Evolutionary conservation across 805 yeast genomes (phyloP), one percentile per base, ranked within the genome.

Genomic region (Barnettozyma sp.): DNA sequence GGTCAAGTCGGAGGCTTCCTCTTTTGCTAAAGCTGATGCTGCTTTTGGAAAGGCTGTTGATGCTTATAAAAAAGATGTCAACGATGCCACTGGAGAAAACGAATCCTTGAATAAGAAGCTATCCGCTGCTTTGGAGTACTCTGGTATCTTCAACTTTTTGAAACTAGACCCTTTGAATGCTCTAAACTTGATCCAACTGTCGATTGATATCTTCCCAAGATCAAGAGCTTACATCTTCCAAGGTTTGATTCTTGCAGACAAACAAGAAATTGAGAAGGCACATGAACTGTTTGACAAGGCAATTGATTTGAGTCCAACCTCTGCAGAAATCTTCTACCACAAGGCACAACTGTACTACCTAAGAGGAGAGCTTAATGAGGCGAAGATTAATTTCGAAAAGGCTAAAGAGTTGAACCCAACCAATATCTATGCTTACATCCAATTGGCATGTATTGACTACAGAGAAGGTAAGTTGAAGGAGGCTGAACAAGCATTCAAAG

Each of bases 321-420:
- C 78, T 52, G 78, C 92, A 22, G 95, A 92, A 55, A 74, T 82
- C 47, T 84, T 79, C 68, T 92, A 92, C 69, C 98, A 92, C 65
- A 78, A 82, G 58, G 98, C 94, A 49, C 99, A 92, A 73, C 71
- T 88, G 56, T 75, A 72, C 59, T 90, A 88, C 65, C 66, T 92
- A 52, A 76, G 84, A 43, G 80, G 79, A 43, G 83, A 85, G 42
- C 75, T 82, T 53, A 64, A 62, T 25, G 68, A 76, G 45, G 97
- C 98, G 24, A 72, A 77, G 52, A 64, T 58, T 26, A 77, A 83
- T 63, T 92, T 87, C 56, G 71, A 71, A 50, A 80, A 78, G 61
- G 82, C 95, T 30, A 78, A 79, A 55, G 75, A 74, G 45, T 66
- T 76, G 52, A 84, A 86, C 63, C 78, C 81, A 41, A 63, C 72